Evolutionary conservation across 345 rosid genomes (phyloP).

Genomic region (Capsella bursapastoris): DNA sequence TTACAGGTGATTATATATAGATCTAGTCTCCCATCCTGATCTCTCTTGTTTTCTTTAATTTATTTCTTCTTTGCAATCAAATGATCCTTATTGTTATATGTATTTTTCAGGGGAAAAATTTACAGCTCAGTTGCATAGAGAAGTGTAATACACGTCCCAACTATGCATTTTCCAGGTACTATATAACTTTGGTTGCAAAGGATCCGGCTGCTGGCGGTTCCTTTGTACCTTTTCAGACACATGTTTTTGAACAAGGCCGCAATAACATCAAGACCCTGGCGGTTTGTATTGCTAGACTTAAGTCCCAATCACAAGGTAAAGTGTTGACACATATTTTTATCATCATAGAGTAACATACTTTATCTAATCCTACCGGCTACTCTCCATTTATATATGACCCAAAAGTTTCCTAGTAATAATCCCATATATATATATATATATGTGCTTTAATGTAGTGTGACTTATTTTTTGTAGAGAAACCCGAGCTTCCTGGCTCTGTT

Average conservation of each 20-base stretch:
- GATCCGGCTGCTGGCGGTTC: slow-evolving; percentile 21
- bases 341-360: background rate
- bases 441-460: background rate
- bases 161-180: background rate
- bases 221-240: slow-evolving; percentile 17
- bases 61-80: background rate
- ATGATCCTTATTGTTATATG: background rate
- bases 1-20: background rate
- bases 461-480: too few relatives aligned
- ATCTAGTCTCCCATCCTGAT: background rate
- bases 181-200: slow-evolving; percentile 16
- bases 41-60: background rate
- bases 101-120: background rate
- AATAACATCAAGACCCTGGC: background rate
- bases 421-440: too few relatives aligned
- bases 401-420: too few relatives aligned
- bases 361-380: too few relatives aligned
- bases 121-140: slow-evolving; percentile 10
- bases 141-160: background rate
- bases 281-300: background rate
- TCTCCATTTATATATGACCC: too few relatives aligned
- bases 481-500: background rate
- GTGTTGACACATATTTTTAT: background rate
- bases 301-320: background rate
- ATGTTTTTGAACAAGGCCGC: background rate